Evolutionary conservation across 345 rosid species (phyloP), one percentile per base, ranked within the genome.

Genomic region (Citrus medica): DNA sequence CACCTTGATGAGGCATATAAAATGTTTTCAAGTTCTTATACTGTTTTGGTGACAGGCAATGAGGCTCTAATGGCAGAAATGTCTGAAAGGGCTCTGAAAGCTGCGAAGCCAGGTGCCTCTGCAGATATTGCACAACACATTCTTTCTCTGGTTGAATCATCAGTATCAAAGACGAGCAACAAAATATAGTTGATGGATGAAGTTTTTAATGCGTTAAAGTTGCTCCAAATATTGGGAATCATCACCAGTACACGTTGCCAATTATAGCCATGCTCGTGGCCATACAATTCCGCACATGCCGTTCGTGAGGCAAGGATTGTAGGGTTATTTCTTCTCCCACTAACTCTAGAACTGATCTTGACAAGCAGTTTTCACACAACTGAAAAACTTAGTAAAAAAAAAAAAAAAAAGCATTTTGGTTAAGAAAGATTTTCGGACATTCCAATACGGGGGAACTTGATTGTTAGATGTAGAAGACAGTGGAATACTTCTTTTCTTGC

Each of bases 71-170:
- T 88, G 89, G 78, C 82, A 21, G 93, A 89, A 64, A 94, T 90
- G 98, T 86, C 90, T 3, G 95, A 88, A 67, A 85, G 97, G 77
- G 93, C 97, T 14, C 55, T 88, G 14, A 85, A 80, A 79, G 92
- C 91, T 70, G 98, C 91, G 24, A 92, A 90, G 74, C 90, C 93
- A 0, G 89, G 90, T 62, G 98, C 97, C 38, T 83, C 94, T 40
- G 85, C 85, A 4, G 92, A 85, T 81, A 89, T 94, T 9, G 90
- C 84, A 37, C 82, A 81, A 7, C 91, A 84, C 71, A 90, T 94
- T 48, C 80, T 92, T 76, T 89, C 93, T 65, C 79, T 88, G 10
- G 78, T 84, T 38, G 80, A 80, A 78, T 70, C 78, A 75, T 62
- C 82, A 56, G 8, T 61, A 7, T 67, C 21, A 42, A 79, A 71